Conservation (phyloP, 2,329 filamentous ascomycete species). For the Clarireedia paspali region DNA sequence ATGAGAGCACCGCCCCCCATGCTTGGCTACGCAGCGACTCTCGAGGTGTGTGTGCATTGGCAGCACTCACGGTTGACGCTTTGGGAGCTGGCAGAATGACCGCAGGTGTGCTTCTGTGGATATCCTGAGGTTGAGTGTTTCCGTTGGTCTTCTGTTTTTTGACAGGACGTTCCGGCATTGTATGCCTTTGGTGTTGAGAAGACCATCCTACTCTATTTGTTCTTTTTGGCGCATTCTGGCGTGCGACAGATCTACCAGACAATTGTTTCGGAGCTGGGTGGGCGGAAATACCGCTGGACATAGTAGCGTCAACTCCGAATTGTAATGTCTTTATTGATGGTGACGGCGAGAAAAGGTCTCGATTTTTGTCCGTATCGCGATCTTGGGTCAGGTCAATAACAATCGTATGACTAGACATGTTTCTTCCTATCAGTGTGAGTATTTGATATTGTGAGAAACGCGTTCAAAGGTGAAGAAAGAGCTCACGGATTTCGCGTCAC, state of each 20-base stretch:
- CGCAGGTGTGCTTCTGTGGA: neutral
- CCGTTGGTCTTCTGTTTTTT: neutral
- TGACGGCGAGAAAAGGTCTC: neutral
- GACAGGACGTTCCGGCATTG: neutral
- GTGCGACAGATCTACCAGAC: no score
- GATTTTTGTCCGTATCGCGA: neutral
- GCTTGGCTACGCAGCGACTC: neutral
- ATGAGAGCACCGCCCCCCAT: neutral
- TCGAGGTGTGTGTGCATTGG: neutral
- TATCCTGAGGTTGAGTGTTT: neutral
- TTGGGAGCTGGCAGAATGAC: neutral
- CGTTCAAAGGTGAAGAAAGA: neutral
- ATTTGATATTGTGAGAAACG: neutral
- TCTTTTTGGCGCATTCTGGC: neutral
- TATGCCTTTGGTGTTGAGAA: no score
- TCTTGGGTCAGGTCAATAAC: slow-evolving; percentile 5
- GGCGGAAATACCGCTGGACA: neutral
- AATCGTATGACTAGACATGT: neutral
- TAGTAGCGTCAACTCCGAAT: neutral
- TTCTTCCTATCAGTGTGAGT: neutral
- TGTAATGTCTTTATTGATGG: neutral
- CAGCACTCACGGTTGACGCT: neutral
- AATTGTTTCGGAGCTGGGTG: no score
- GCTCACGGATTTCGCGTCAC: neutral
- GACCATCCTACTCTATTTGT: neutral